Conservation (phyloP, 2,329 filamentous ascomycete species). For the Colletotrichum tropicale region DNA sequence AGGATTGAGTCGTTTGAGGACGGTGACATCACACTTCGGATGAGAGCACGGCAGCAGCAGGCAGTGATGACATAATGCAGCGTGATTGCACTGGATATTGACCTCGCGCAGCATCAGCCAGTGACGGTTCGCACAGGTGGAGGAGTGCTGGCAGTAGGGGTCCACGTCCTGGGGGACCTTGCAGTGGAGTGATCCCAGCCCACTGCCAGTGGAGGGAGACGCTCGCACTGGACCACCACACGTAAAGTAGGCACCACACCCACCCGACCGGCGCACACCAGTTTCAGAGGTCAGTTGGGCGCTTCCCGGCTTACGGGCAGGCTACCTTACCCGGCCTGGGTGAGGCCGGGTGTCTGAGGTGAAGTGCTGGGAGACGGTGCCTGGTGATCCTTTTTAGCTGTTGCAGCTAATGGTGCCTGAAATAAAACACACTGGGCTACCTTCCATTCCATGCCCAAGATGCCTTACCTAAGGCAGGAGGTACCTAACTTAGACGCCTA, state of each 20-base stretch:
- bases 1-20: background rate
- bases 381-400: background rate
- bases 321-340: background rate
- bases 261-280: background rate
- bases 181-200: background rate
- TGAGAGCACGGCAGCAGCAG: background rate
- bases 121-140: background rate
- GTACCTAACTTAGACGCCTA: background rate
- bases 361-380: background rate
- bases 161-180: conserved; percentile 4
- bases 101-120: background rate
- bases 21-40: background rate
- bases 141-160: background rate
- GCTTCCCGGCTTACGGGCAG: background rate
- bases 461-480: background rate
- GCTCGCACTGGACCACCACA: background rate
- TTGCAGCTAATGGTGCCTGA: background rate
- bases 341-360: background rate
- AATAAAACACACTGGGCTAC: background rate
- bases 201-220: background rate
- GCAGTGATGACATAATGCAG: conserved; percentile 6
- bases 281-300: background rate
- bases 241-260: background rate
- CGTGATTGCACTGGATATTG: background rate
- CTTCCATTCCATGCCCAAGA: background rate